Evolutionary conservation across 805 yeast genomes (phyloP).

Genomic region (Saturnispora hagleri): DNA sequence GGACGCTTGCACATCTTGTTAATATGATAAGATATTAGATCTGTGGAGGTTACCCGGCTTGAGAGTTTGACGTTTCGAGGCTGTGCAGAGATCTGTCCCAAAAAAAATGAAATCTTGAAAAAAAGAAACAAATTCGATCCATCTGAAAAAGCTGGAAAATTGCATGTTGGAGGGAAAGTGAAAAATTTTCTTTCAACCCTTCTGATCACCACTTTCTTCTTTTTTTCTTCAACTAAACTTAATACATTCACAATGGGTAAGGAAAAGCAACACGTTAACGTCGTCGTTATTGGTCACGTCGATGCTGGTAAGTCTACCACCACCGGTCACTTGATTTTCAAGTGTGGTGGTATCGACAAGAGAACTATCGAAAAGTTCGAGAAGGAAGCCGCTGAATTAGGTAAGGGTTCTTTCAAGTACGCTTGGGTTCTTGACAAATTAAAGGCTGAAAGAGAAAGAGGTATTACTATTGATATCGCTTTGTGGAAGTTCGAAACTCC

Average conservation of each 20-base stretch:
- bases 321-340: conserved; percentile 98
- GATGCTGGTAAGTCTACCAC: conserved; percentile 98
- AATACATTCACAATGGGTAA: conserved; percentile 51
- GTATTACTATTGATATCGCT: no score
- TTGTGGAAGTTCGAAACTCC: no score
- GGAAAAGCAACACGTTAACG: conserved; percentile 97
- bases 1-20: no score
- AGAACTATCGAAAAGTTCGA: conserved; percentile 52
- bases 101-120: neutral
- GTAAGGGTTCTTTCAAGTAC: no score
- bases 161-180: neutral
- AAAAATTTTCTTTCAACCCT: neutral
- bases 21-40: neutral
- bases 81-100: neutral
- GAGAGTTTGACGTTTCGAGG: neutral
- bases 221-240: conserved; percentile 2
- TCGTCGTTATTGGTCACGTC: conserved; percentile 99
- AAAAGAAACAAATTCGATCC: neutral
- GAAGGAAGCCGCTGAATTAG: no score
- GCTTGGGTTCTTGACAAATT: no score
- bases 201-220: conserved; percentile 1
- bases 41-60: neutral
- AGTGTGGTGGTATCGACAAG: conserved; percentile 96
- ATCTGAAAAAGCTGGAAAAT: neutral
- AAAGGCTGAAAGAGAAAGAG: no score